Conservation (phyloP, 805 yeast genomes). For the Kluyveromyces siamensis region DNA sequence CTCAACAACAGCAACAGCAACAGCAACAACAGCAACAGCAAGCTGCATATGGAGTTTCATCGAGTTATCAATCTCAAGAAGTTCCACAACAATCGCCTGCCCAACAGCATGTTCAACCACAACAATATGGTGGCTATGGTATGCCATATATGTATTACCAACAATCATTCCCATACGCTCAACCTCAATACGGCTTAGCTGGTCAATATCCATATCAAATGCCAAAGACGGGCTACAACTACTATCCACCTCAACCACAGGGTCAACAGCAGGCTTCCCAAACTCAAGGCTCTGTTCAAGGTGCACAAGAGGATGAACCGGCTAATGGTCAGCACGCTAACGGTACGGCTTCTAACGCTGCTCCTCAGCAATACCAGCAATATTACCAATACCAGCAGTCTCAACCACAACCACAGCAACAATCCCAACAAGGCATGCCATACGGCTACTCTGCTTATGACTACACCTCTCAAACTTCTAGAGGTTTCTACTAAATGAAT, state of each 20-base stretch:
- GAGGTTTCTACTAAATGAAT: constrained; percentile 24
- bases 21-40: constrained; percentile 20
- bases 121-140: constrained; percentile 25
- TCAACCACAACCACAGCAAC: constrained; percentile 20
- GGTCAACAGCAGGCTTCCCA: constrained; percentile 16
- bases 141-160: constrained; percentile 31
- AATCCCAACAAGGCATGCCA: constrained; percentile 23
- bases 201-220: constrained; percentile 26
- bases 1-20: constrained; percentile 14
- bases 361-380: constrained; percentile 22
- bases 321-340: constrained; percentile 18
- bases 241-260: constrained; percentile 19
- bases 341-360: constrained; percentile 4
- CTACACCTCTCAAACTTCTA: constrained; percentile 27
- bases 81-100: constrained; percentile 9
- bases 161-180: constrained; percentile 30
- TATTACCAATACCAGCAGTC: constrained; percentile 21
- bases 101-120: constrained; percentile 8
- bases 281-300: constrained; percentile 13
- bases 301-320: constrained; percentile 6
- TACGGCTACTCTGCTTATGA: constrained; percentile 27
- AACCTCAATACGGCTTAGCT: constrained; percentile 29
- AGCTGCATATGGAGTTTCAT: constrained; percentile 18
- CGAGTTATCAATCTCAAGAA: constrained; percentile 17
- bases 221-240: constrained; percentile 22